A percentile compares a stretch with the other conserved stretches of the same genome.
Conservation (phyloP, 306 rosid species). For the Alnus rubra region DNA sequence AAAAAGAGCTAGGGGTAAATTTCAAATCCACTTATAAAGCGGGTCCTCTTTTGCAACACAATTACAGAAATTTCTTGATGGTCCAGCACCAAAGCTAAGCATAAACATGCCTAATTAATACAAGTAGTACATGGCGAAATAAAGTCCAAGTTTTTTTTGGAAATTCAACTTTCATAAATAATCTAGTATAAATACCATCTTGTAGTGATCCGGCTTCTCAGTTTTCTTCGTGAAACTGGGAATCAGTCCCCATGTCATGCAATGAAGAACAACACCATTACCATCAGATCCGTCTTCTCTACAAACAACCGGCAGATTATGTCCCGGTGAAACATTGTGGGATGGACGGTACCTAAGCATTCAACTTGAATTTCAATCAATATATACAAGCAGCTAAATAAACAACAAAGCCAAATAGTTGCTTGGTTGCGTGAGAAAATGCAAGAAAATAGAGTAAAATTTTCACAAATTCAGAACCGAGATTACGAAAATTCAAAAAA, state of each 20-base stretch:
- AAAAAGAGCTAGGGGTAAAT: too few species aligned
- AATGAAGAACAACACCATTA: constrained; percentile 57
- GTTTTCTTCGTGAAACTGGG: constrained; percentile 89
- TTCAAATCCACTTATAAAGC: too few species aligned
- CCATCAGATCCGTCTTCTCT: constrained; percentile 62
- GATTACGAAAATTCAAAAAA: neutral
- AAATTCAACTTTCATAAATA: neutral
- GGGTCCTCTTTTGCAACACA: too few species aligned
- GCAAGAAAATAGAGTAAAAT: neutral
- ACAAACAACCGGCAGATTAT: constrained; percentile 62
- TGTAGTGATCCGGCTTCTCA: constrained; percentile 80
- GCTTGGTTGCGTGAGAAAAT: neutral
- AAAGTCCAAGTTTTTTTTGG: neutral
- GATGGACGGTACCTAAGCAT: constrained; percentile 65
- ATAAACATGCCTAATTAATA: neutral
- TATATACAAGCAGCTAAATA: neutral
- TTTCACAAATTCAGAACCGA: neutral
- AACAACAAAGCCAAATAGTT: neutral
- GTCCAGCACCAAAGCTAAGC: too few species aligned
- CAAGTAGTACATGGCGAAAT: neutral
- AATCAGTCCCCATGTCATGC: constrained; percentile 92
- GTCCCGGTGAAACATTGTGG: constrained; percentile 77
- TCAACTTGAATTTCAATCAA: constrained; percentile 1
- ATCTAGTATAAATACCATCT: constrained; percentile 51
- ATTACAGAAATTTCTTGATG: too few species aligned